Percentiles rank a stretch among this genome's conserved stretches.
These are phyloP conservation scores for Halophytophthora polymorphica DNA, from an alignment of 352 stramenopile species.

Conservation along the genomic window DNA sequence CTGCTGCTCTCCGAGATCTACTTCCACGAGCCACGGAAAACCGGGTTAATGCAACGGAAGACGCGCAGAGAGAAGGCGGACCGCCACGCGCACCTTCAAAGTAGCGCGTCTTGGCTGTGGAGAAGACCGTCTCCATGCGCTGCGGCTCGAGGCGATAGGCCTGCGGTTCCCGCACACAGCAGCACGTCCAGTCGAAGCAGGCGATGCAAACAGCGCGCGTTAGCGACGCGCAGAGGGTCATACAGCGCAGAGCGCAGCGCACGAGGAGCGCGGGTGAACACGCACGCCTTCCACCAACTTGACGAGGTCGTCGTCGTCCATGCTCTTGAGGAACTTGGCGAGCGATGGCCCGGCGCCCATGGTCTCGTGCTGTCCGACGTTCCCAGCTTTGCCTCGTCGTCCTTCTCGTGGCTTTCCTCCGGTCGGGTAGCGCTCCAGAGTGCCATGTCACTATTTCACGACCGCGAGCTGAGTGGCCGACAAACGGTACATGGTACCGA, in stretches of 20 bases:
- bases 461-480: too few species aligned
- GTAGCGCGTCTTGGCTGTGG: constrained; percentile 39
- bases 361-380: neutral
- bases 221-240: neutral
- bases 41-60: neutral
- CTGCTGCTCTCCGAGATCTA: constrained; percentile 13
- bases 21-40: neutral
- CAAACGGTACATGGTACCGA: too few species aligned
- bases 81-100: constrained; percentile 22
- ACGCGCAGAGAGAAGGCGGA: neutral
- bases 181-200: neutral
- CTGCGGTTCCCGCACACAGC: constrained; percentile 11
- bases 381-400: neutral
- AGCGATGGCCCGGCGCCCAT: constrained; percentile 54
- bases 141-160: constrained; percentile 48
- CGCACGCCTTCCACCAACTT: constrained; percentile 42
- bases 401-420: too few species aligned
- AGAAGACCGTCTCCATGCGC: constrained; percentile 49
- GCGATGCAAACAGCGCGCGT: neutral
- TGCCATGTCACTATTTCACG: too few species aligned
- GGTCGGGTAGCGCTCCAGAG: too few species aligned
- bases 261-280: neutral
- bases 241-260: neutral
- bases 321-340: constrained; percentile 48
- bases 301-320: constrained; percentile 60